Conservation (phyloP, 805 yeast species). For the Cyberlindnera maclurae region DNA sequence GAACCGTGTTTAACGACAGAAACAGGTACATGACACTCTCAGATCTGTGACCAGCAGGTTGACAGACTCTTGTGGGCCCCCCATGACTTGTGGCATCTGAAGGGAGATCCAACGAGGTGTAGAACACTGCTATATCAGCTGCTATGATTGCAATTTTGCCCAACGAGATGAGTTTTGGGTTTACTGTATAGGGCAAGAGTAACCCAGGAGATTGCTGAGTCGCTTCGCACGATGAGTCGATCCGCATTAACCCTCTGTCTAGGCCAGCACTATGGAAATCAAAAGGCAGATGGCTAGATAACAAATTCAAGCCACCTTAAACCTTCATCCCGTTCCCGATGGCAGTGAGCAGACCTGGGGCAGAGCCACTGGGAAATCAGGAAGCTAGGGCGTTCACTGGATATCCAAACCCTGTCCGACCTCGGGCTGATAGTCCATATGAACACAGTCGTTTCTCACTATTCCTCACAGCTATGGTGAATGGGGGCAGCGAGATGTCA, state of each 20-base stretch:
- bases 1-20: constrained; percentile 39
- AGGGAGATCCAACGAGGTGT: constrained; percentile 42
- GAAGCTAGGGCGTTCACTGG: too few species aligned
- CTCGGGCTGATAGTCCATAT: too few species aligned
- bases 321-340: constrained; percentile 53
- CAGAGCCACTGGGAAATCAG: constrained; percentile 56
- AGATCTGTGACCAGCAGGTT: constrained; percentile 41
- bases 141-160: constrained; percentile 35
- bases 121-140: constrained; percentile 26
- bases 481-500: too few species aligned
- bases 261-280: constrained; percentile 31
- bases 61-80: constrained; percentile 35
- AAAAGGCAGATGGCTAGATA: constrained; percentile 34
- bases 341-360: constrained; percentile 51
- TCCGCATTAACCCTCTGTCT: constrained; percentile 5
- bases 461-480: too few species aligned
- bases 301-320: constrained; percentile 42
- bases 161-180: constrained; percentile 31
- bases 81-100: constrained; percentile 44
- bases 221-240: constrained; percentile 10
- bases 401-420: too few species aligned
- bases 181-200: constrained; percentile 34
- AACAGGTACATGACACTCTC: constrained; percentile 40
- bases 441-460: too few species aligned
- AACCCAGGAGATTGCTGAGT: constrained; percentile 29